Conservation (phyloP, 306 rosid species). For the Sophora flavescens region DNA sequence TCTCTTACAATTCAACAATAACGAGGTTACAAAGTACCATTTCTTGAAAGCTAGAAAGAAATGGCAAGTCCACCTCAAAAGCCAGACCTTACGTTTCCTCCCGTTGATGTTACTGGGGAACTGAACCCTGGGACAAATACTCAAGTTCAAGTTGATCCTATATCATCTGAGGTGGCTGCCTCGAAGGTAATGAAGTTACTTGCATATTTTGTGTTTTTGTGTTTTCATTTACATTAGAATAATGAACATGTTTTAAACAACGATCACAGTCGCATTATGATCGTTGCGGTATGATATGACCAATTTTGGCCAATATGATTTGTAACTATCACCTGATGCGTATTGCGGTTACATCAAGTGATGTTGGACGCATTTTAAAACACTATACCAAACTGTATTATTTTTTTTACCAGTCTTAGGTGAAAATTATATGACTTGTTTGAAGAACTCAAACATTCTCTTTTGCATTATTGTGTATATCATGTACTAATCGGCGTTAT, state of each 20-base stretch:
- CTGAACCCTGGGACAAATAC: constrained; percentile 46
- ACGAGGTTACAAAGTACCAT: not conserved
- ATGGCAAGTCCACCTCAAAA: constrained; percentile 48
- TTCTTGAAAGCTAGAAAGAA: constrained; percentile 5
- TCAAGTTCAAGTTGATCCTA: constrained; percentile 50
- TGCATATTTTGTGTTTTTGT: not conserved
- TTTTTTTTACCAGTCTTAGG: too few relatives aligned
- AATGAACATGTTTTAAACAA: too few relatives aligned
- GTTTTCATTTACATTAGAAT: not conserved
- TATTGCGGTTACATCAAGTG: too few relatives aligned
- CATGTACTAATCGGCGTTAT: not conserved
- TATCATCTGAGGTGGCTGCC: constrained; percentile 50
- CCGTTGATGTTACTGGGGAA: constrained; percentile 50
- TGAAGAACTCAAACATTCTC: not conserved
- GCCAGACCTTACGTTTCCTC: constrained; percentile 48
- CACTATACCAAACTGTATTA: too few relatives aligned
- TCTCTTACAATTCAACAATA: constrained; percentile 7
- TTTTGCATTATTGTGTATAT: not conserved
- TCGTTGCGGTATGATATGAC: too few relatives aligned
- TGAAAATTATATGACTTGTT: not conserved
- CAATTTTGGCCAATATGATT: too few relatives aligned
- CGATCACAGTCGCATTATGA: too few relatives aligned
- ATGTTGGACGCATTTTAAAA: too few relatives aligned
- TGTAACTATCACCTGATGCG: too few relatives aligned
- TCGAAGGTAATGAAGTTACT: constrained; percentile 53